Conservation (phyloP, 2,329 filamentous ascomycete genomes). For the Talaromyces amestolkiae region DNA sequence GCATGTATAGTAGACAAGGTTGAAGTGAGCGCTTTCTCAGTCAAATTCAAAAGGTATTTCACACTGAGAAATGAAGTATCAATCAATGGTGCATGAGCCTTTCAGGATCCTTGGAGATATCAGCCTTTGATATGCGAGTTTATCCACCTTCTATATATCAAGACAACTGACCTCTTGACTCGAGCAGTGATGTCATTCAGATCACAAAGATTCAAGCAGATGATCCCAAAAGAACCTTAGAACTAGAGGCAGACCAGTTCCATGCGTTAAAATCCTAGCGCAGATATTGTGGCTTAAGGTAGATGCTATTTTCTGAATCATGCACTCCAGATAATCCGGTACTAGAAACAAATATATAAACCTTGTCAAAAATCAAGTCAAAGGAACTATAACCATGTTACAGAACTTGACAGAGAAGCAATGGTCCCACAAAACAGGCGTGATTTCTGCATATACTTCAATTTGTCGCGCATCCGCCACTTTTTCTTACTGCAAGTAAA, state of each 20-base stretch:
- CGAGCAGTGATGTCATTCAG: background rate
- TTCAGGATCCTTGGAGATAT: background rate
- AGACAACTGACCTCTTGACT: background rate
- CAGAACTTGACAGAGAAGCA: background rate
- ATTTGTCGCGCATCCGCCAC: conserved; percentile 12
- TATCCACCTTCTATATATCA: background rate
- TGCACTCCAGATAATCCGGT: background rate
- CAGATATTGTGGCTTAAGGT: background rate
- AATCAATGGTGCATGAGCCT: background rate
- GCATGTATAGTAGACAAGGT: background rate
- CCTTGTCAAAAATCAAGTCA: background rate
- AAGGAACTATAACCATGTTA: background rate
- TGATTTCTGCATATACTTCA: conserved; percentile 12
- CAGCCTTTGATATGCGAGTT: background rate
- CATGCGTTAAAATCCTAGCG: background rate
- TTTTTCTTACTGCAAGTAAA: background rate
- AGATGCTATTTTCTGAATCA: background rate
- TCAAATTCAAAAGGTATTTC: too few relatives aligned
- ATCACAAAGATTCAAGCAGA: background rate
- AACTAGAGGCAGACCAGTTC: background rate
- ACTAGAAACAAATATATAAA: background rate
- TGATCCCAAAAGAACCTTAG: background rate
- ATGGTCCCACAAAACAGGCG: background rate
- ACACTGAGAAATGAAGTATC: background rate
- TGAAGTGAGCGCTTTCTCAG: background rate